Evolutionary conservation across 148 eudicot species (phyloP), one percentile per base, ranked within the genome.

Genomic region (Vaccinium myrtillus): DNA sequence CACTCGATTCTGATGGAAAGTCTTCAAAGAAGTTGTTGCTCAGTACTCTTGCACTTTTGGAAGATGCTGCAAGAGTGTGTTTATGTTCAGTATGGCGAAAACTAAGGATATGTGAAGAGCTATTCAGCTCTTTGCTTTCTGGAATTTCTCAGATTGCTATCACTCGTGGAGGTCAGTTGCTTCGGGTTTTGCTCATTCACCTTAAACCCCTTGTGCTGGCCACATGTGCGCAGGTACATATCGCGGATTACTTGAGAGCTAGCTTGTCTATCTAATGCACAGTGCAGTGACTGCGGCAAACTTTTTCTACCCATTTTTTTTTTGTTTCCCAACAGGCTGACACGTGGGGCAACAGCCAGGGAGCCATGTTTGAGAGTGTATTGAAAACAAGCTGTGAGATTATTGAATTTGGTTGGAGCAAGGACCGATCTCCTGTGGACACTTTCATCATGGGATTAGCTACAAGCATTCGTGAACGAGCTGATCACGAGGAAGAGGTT

Each of bases 401-500:
- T 77, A 88, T 97, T 84, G 92, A 95, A 84, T 93, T 88, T 89
- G 98, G 98, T 69, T 95, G 97, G 98, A 89, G 88, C 88, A 97
- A 94, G 91, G 99, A 95, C 77, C 91, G 93, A 84, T 87, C 94
- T 75, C 94, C 98, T 23, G 92, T 97, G 84, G 98, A 95, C 86
- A 93, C 98, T 74, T 96, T 97, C 87, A 92, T 97, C 23, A 85
- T 89, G 95, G 98, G 98, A 85, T 90, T 97, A 75, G 91, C 99
- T 56, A 88, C 93, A 59, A 89, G 87, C 86, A 87, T 97, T 81
- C 96, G 98, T 84, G 98, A 93, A 82, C 86, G 97, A 86, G 94
- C 91, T 87, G 96, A 95, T 86, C 91, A 91, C 82, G 97, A 93
- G 70, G 97, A 97, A 82, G 94, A 94, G 99, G 99, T 97, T 82